phyloP scores from a whole-genome alignment of 2,329 filamentous ascomycete species.

The Macrophomina phaseolina region DNA sequence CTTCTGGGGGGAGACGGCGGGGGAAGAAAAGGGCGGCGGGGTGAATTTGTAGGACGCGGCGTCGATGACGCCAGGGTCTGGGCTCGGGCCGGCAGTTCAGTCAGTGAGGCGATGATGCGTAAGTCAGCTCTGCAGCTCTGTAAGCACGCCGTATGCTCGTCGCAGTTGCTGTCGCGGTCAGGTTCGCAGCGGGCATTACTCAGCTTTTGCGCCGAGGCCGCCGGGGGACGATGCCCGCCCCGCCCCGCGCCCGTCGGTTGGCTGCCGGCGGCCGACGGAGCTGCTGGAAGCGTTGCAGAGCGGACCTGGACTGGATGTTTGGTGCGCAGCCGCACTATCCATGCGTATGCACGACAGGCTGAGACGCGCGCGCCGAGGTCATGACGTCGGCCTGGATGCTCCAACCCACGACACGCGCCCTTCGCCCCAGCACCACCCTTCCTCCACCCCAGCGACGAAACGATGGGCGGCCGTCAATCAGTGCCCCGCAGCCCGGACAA shows the following conservation, averaged over 20 bases:
- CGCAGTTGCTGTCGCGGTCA: not conserved
- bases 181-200: not conserved
- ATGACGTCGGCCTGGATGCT: conserved; percentile 20
- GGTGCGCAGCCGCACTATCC: not conserved
- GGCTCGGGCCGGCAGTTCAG: conserved; percentile 1
- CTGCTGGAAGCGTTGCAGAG: not conserved
- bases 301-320: too few species aligned
- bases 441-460: not conserved
- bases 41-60: conserved; percentile 13
- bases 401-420: conserved; percentile 9
- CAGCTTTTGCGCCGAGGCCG: conserved; percentile 3
- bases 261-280: not conserved
- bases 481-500: conserved; percentile 51
- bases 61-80: conserved; percentile 21
- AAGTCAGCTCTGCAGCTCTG: conserved; percentile 13
- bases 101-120: not conserved
- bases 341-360: not conserved
- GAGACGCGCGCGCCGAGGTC: not conserved
- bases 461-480: conserved; percentile 55
- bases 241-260: not conserved
- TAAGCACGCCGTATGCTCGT: not conserved
- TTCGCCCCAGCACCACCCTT: not conserved
- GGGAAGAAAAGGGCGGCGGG: not conserved
- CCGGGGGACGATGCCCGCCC: not conserved
- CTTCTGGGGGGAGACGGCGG: not conserved